phyloP scores from a whole-genome alignment of 441 rosid species.

The Daphne laureola region DNA sequence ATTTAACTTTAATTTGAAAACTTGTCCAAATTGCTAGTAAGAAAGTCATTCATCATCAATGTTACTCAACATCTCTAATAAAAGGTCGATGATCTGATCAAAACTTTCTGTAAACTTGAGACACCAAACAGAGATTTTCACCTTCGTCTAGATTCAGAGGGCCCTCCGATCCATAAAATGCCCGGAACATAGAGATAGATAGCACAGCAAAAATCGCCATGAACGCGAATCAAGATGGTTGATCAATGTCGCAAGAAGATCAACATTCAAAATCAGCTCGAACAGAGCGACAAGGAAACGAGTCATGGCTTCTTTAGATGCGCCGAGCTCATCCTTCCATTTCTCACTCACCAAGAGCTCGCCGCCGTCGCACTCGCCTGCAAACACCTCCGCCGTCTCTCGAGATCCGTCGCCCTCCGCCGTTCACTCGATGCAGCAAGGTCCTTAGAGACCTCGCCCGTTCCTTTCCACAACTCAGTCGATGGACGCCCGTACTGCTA shows the following conservation, averaged over 20 bases:
- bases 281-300: not conserved
- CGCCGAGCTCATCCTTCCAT: constrained; percentile 44
- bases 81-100: no score
- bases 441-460: constrained; percentile 40
- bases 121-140: no score
- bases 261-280: not conserved
- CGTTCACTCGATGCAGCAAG: constrained; percentile 70
- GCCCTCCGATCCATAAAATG: no score
- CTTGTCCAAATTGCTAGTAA: no score
- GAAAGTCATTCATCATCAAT: no score
- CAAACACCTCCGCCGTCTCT: constrained; percentile 31
- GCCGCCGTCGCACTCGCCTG: constrained; percentile 41
- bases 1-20: no score
- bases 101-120: no score
- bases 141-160: no score
- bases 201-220: no score
- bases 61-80: no score
- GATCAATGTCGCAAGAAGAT: not conserved
- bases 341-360: constrained; percentile 53
- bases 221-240: not conserved
- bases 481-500: constrained; percentile 40
- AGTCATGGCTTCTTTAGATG: constrained; percentile 23
- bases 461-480: constrained; percentile 43
- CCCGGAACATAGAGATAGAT: no score
- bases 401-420: constrained; percentile 31